These are phyloP conservation scores for Fusarium sulawesiense DNA, from an alignment of 2,329 filamentous ascomycete genomes.

Conservation along the genomic window DNA sequence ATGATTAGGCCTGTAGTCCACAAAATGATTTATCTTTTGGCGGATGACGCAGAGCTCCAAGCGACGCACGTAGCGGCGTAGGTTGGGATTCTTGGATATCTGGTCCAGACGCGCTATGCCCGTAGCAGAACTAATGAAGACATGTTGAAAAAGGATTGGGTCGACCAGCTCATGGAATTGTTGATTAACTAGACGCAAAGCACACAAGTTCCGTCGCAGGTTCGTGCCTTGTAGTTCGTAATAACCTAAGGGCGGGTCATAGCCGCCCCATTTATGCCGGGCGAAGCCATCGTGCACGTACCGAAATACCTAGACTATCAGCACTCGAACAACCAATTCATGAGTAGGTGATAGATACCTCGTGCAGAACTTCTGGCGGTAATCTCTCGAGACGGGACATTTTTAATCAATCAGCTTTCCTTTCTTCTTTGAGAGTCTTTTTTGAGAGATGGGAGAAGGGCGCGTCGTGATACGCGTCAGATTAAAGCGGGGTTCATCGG, in stretches of 20 bases:
- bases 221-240: not conserved
- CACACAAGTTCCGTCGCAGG: not conserved
- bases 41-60: not conserved
- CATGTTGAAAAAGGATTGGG: not conserved
- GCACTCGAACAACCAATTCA: accelerated
- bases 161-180: not conserved
- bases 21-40: not conserved
- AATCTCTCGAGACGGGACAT: not conserved
- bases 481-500: not conserved
- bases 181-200: not conserved
- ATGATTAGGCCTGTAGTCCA: not conserved
- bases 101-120: not conserved
- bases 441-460: not conserved
- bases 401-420: too few relatives aligned
- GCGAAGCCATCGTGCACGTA: not conserved
- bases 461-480: not conserved
- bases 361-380: not conserved
- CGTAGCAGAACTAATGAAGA: not conserved
- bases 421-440: too few relatives aligned
- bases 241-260: not conserved
- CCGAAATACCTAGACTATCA: not conserved
- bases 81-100: not conserved
- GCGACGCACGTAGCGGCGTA: not conserved
- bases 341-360: accelerated
- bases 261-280: not conserved